Base-by-base conservation (phyloP, 306 rosid genomes). In the Trifolium pratense region DNA sequence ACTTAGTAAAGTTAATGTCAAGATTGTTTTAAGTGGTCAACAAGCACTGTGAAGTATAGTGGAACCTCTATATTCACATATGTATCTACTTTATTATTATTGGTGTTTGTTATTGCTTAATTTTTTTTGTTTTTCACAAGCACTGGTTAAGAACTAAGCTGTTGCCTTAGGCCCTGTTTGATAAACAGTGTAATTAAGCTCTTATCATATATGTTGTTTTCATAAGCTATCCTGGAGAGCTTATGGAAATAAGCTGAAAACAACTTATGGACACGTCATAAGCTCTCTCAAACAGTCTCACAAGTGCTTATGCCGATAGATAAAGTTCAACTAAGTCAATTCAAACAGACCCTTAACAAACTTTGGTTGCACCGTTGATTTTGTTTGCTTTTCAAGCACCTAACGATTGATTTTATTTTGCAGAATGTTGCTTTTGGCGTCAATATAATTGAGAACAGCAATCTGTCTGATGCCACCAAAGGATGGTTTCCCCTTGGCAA, bases 401-500 rank as follows among this genome's bases (percentile, higher is more conserved):
- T 61, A 68, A 81, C 53, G 9, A 56, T 68, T 77, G 66, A 52
- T 70, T 78, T 77, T 78, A 34, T 65, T 69, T 31, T 79, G 80
- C 75, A 94, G 99, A 78, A 86, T 82, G 86, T 81, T 55, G 75
- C 83, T 55, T 91, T 80, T 71, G 99, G 97, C 68, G 76, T 88
- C 36, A 94, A 94, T 85, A 29, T 94, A 71, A 79, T 94, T 75
- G 87, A 84, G 74, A 94, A 94, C 84, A 87, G 90, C 90, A 88
- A 73, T 83, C 85, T 94, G n/a, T 66, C 77, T 69, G 90, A 85
- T 58, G 88, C 83, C 69, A 91, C 91, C 67, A 88, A 88, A n/a
- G 91, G 95, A 48, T 94, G 99, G 99, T 94, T 88, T 78, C 86
- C 93, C 13, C 97, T 94, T 66, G 99, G 97, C 58, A 91, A 81